Conservation (phyloP, 1,139 yeast species). For the Candida pseudocylindracea region DNA sequence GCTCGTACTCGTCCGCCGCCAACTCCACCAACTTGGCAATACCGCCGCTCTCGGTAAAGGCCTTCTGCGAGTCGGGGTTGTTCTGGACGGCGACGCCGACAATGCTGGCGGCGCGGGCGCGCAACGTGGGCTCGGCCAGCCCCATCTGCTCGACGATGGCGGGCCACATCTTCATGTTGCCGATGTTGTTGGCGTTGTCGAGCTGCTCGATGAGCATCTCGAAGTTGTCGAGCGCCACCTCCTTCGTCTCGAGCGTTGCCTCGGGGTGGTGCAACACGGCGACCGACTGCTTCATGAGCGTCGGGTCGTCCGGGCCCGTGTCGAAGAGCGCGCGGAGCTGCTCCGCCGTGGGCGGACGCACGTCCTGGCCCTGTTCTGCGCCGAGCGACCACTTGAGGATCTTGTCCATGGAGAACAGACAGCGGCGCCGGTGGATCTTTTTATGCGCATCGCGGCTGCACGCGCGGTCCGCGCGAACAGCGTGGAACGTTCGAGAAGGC, state of each 20-base stretch:
- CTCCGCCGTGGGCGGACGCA: conserved; percentile 17
- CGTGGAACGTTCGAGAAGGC: too few species aligned
- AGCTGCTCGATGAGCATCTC: conserved; percentile 87
- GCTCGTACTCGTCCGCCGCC: conserved; percentile 5
- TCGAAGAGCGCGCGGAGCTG: conserved; percentile 48
- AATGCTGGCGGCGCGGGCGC: conserved; percentile 41
- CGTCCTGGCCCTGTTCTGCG: conserved; percentile 41
- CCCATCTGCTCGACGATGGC: conserved; percentile 23
- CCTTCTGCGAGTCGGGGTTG: conserved; percentile 53
- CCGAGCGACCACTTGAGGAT: conserved; percentile 83
- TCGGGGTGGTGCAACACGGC: conserved; percentile 38
- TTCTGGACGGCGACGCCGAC: conserved; percentile 89
- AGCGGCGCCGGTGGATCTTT: too few species aligned
- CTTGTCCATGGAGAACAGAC: conserved; percentile 64
- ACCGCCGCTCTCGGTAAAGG: conserved; percentile 30
- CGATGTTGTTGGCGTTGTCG: conserved; percentile 88
- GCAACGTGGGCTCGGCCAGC: conserved; percentile 16
- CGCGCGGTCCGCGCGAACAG: too few species aligned
- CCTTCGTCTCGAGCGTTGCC: conserved; percentile 36
- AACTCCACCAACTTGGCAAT: conserved; percentile 13
- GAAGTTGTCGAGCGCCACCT: conserved; percentile 71
- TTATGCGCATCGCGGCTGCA: too few species aligned
- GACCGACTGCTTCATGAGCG: conserved; percentile 61
- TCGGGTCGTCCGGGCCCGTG: conserved; percentile 80
- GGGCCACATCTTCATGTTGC: conserved; percentile 66